Evolutionary conservation across 164 flowering plant species (phyloP), one percentile per base, ranked within the genome.

Genomic region (Protea cynaroides): DNA sequence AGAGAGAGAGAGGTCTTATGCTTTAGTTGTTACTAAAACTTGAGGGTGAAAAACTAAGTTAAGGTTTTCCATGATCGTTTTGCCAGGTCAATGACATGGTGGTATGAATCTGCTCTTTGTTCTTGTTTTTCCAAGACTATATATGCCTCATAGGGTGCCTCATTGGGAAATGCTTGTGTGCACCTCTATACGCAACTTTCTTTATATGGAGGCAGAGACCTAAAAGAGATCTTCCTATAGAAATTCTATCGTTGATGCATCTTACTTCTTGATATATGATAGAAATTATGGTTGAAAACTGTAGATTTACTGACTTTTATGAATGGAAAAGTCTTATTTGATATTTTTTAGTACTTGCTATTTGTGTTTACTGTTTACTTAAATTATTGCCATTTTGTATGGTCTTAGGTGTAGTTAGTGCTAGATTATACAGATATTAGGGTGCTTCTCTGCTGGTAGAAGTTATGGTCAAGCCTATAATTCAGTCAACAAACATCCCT

Each of bases 381-480:
- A 49, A 49, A 49, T 49, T 49, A 15, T 18, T 15, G 1, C 15
- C 19, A 49, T 49, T 6, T 49, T 18, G 52, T 14, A 4, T 49
- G 52, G 14, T 12, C 18, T 49, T 15, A 15, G 14, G 17, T 18
- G 52, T 18, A 49, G 18, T n/a, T 49, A 13, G 52, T 49, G 6
- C 6, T 18, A 49, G 7, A 15, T 49, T 49, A 49, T 49, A 49
- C 6, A 49, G 52, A 49, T 49, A 15, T 4, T 49, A 15, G 52
- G 18, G 14, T 14, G 4, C 52, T 49, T 49, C n/a, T 3, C 23
- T 62, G 36, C 13, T 10, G 2, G 59, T 56, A 10, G 72, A 43
- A 60, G 71, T 67, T 71, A 92, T 92, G 98, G 89, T 88, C 34
- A 70, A 81, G 70, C 78, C 83, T 71, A 65, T 90, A 46, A 71